Evolutionary conservation across 306 rosid genomes (phyloP).

Genomic region (Corylus avellana): DNA sequence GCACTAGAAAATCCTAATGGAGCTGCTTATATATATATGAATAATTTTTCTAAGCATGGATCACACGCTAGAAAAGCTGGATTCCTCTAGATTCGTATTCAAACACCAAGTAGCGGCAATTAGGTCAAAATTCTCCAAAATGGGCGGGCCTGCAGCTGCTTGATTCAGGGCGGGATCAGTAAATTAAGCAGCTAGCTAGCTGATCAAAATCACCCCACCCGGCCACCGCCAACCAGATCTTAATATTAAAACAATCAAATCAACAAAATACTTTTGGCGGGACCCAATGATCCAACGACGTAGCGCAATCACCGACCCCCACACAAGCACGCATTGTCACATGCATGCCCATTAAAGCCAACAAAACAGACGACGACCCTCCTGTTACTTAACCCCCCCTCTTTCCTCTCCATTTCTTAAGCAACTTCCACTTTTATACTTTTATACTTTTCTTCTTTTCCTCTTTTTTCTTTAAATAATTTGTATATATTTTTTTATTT

Average conservation of each 20-base stretch:
- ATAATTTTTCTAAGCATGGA: too few relatives aligned
- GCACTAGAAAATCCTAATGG: too few relatives aligned
- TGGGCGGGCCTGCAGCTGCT: neutral
- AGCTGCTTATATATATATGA: too few relatives aligned
- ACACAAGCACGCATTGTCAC: neutral
- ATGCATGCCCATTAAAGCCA: neutral
- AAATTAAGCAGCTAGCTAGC: too few relatives aligned
- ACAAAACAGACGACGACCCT: neutral
- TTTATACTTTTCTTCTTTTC: neutral
- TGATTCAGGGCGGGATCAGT: neutral
- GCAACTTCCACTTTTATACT: neutral
- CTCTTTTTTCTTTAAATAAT: neutral
- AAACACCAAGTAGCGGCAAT: neutral
- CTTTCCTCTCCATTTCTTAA: neutral
- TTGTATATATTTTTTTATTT: neutral
- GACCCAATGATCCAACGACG: neutral
- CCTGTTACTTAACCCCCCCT: too few relatives aligned
- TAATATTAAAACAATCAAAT: neutral
- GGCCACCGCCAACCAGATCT: too few relatives aligned
- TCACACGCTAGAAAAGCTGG: neutral
- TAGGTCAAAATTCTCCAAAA: neutral
- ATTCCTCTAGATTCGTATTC: neutral
- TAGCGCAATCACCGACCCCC: neutral
- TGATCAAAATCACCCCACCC: too few relatives aligned
- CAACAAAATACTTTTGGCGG: neutral